Evolutionary conservation across 345 rosid genomes (phyloP).

Genomic region (Acer yangbiense): DNA sequence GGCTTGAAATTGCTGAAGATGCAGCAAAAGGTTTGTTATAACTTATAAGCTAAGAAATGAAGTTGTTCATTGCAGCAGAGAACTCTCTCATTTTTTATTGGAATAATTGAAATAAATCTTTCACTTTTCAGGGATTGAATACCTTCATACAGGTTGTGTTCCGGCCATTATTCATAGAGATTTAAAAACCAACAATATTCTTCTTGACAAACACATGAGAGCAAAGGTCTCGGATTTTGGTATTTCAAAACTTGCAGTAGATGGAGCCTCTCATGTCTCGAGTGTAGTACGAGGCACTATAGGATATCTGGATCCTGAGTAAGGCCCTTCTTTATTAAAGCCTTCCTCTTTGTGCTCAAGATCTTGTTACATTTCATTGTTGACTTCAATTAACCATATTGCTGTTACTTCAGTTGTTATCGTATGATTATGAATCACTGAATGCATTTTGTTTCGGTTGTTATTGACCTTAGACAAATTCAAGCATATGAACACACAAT

Average conservation of each 20-base stretch:
- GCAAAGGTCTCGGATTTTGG: slow-evolving; percentile 99
- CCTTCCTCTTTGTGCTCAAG: not conserved
- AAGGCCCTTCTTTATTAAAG: slow-evolving; percentile 35
- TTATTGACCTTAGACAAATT: not conserved
- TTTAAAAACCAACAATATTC: slow-evolving; percentile 93
- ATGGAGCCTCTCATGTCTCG: slow-evolving; percentile 93
- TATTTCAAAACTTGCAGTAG: slow-evolving; percentile 81
- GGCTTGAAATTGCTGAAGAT: slow-evolving; percentile 98
- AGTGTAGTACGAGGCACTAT: slow-evolving; percentile 98
- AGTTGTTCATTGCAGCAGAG: not conserved
- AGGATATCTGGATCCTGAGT: slow-evolving; percentile 99
- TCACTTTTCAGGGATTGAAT: slow-evolving; percentile 71
- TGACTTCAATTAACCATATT: not conserved
- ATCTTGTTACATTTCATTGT: slow-evolving; percentile 9
- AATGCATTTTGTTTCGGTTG: not conserved
- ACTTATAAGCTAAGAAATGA: not conserved
- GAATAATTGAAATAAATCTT: slow-evolving; percentile 17
- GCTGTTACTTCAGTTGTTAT: not conserved
- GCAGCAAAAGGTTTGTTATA: slow-evolving; percentile 71
- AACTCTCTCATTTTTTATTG: not conserved
- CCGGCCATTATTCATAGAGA: slow-evolving; percentile 96
- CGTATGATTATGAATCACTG: not conserved
- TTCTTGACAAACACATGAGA: slow-evolving; percentile 78
- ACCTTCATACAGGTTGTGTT: slow-evolving; percentile 97
- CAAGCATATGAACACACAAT: slow-evolving; percentile 1